These are phyloP conservation scores for Dimargaris xerosporica DNA, from an alignment of 192 early-diverging fungal genomes.

Conservation along the genomic window DNA sequence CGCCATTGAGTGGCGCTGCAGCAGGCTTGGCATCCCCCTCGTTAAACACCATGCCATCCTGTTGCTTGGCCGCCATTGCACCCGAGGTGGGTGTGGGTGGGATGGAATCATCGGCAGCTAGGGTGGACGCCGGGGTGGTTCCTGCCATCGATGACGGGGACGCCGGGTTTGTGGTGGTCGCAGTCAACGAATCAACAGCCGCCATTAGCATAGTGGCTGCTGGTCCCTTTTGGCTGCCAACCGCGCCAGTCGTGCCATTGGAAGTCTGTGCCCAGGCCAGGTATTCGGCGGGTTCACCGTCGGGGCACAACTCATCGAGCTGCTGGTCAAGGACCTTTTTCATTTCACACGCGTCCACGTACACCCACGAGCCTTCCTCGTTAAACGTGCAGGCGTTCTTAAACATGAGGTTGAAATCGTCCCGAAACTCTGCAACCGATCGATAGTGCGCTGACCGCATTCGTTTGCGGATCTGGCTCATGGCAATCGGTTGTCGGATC, in stretches of 20 bases:
- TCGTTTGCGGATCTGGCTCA: slow-evolving; percentile 71
- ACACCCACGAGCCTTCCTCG: slow-evolving; percentile 76
- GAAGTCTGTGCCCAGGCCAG: background rate
- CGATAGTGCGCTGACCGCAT: slow-evolving; percentile 59
- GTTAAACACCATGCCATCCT: too few relatives aligned
- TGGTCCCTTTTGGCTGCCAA: too few relatives aligned
- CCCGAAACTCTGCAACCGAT: slow-evolving; percentile 41
- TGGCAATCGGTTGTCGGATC: slow-evolving; percentile 75
- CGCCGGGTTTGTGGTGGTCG: slow-evolving; percentile 1
- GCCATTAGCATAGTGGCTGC: too few relatives aligned
- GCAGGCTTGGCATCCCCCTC: too few relatives aligned
- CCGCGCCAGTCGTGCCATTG: background rate
- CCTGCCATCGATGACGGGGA: too few relatives aligned
- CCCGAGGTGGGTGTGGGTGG: too few relatives aligned
- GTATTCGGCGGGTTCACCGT: slow-evolving; percentile 6
- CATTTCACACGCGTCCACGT: slow-evolving; percentile 64
- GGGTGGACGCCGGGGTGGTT: too few relatives aligned
- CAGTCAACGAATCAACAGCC: too few relatives aligned
- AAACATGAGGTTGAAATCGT: slow-evolving; percentile 81
- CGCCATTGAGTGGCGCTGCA: too few relatives aligned
- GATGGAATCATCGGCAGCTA: too few relatives aligned
- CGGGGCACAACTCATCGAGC: slow-evolving; percentile 17
- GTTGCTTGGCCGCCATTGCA: too few relatives aligned
- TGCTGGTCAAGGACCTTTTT: slow-evolving; percentile 26
- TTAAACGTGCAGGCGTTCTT: slow-evolving; percentile 89